These are phyloP conservation scores for Quercus alba DNA, from an alignment of 306 rosid genomes.

Conservation along the genomic window DNA sequence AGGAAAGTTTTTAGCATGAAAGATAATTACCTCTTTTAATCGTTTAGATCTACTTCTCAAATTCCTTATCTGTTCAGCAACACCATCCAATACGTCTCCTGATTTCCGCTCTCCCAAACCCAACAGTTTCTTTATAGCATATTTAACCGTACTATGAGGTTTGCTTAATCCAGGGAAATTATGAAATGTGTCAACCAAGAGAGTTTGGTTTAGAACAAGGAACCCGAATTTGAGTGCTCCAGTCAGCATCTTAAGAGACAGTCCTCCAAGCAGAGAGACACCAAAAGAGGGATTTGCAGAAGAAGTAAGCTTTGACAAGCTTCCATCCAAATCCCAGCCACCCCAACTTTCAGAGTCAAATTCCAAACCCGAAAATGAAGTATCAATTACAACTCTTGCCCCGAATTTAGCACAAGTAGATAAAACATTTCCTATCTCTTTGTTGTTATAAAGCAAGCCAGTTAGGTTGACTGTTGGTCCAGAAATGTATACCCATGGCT, in stretches of 20 bases:
- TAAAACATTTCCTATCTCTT: constrained; percentile 64
- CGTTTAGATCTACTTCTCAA: constrained; percentile 61
- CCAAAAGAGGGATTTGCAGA: constrained; percentile 56
- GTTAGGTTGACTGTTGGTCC: constrained; percentile 96
- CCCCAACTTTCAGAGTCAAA: constrained; percentile 72
- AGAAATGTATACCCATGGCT: constrained; percentile 90
- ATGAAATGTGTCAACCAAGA: constrained; percentile 55
- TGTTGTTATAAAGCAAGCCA: constrained; percentile 73
- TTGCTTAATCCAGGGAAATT: constrained; percentile 78
- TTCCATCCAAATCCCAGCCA: constrained; percentile 74
- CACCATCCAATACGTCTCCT: constrained; percentile 60
- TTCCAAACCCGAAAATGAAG: constrained; percentile 95
- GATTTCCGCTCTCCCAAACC: constrained; percentile 62
- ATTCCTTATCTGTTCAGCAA: constrained; percentile 42
- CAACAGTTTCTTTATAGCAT: constrained; percentile 82
- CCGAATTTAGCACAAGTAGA: constrained; percentile 70
- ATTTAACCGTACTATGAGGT: constrained; percentile 85
- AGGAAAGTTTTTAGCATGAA: neutral
- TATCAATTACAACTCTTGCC: constrained; percentile 85
- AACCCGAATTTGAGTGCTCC: constrained; percentile 81
- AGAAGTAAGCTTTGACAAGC: constrained; percentile 52
- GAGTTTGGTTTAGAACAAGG: constrained; percentile 63
- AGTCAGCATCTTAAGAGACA: constrained; percentile 73
- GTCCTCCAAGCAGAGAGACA: constrained; percentile 85
- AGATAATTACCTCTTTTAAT: constrained; percentile 69